Conservation (phyloP, 1,284 basidiomycete species). For the Heliocybe sulcata region DNA sequence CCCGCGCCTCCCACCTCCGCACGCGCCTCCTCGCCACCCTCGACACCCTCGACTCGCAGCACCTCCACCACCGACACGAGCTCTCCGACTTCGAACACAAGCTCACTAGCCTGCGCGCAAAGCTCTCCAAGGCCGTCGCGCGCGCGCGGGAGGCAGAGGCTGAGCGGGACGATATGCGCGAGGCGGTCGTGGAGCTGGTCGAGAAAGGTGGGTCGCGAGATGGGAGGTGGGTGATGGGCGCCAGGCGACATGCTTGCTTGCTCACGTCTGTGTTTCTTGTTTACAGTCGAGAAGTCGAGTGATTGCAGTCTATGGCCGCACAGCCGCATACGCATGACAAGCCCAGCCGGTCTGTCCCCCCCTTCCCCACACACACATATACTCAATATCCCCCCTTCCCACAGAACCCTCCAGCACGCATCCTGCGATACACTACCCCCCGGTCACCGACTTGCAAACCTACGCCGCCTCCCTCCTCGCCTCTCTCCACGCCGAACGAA, state of each 20-base stretch:
- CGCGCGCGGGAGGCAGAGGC: slow-evolving; percentile 30
- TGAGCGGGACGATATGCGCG: slow-evolving; percentile 47
- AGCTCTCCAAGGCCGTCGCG: slow-evolving; percentile 27
- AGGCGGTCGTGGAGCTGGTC: slow-evolving; percentile 44
- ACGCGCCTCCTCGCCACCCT: slow-evolving; percentile 40
- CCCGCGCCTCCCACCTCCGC: slow-evolving; percentile 39
- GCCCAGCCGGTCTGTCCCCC: slow-evolving; percentile 32
- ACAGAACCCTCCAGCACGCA: neutral
- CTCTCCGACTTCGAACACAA: slow-evolving; percentile 27
- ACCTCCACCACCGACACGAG: slow-evolving; percentile 31
- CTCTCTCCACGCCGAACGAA: slow-evolving; percentile 35
- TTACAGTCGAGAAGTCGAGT: slow-evolving; percentile 43
- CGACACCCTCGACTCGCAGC: slow-evolving; percentile 42
- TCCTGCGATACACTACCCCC: neutral
- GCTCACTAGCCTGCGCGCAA: slow-evolving; percentile 28
- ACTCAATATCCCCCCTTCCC: neutral
- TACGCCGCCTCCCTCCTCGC: slow-evolving; percentile 38
- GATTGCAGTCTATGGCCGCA: slow-evolving; percentile 46
- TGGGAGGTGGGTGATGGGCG: neutral
- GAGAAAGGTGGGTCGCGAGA: slow-evolving; percentile 42
- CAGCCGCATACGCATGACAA: slow-evolving; percentile 36
- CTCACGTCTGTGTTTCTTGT: slow-evolving; percentile 8
- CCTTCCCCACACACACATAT: neutral
- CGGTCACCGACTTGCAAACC: slow-evolving; percentile 12
- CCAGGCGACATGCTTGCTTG: too few relatives aligned